phyloP scores from a whole-genome alignment of 2,329 filamentous ascomycete genomes.

The Cercospora canescens region DNA sequence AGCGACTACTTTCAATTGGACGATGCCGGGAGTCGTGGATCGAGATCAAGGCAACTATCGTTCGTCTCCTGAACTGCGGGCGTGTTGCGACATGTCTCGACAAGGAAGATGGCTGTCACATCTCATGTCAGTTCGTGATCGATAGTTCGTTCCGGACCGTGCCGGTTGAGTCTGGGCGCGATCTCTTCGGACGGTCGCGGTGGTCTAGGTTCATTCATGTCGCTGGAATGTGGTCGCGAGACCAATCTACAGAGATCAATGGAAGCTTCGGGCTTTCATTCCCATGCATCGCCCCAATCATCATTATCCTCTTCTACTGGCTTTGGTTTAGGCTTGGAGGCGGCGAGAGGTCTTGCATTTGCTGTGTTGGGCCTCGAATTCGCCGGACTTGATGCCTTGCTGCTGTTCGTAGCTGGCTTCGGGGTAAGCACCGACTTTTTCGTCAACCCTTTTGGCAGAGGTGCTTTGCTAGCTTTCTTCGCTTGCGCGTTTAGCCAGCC shows the following conservation, averaged over 20 bases:
- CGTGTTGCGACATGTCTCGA: background rate
- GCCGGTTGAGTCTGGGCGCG: background rate
- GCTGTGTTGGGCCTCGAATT: conserved; percentile 27
- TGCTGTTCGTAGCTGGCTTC: conserved; percentile 24
- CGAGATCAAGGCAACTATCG: background rate
- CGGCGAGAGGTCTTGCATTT: conserved; percentile 14
- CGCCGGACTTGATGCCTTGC: conserved; percentile 23
- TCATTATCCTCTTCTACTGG: conserved; percentile 38
- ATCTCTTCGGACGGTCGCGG: background rate
- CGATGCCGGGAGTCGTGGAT: background rate
- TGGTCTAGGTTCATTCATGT: background rate
- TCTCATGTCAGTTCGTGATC: background rate
- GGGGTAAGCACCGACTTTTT: conserved; percentile 54
- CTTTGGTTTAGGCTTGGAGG: conserved; percentile 29
- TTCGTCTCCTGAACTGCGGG: background rate
- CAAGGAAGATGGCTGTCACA: background rate
- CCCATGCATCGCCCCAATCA: conserved; percentile 44
- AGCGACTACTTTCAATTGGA: background rate
- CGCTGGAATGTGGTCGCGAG: background rate
- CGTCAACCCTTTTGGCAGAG: conserved; percentile 78
- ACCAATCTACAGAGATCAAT: background rate
- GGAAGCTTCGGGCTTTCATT: conserved; percentile 15
- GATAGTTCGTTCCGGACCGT: background rate
- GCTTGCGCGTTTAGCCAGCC: conserved; percentile 85
- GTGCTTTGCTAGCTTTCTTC: conserved; percentile 64